Evolutionary conservation across 2,329 filamentous ascomycete genomes (phyloP).

Genomic region (Cladophialophora immunda): DNA sequence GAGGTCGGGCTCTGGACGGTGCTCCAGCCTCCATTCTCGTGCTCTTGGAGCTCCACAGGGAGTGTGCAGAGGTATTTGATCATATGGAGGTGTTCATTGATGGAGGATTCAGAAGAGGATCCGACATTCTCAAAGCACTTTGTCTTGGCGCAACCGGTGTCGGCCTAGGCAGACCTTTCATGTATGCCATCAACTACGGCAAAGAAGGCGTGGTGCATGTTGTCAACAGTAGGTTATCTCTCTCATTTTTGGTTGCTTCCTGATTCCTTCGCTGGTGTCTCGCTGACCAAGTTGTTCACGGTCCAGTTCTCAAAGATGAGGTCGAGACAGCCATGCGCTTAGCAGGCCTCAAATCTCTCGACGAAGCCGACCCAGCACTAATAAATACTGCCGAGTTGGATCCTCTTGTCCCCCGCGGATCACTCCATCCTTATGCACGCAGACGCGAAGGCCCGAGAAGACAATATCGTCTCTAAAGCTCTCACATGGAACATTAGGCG

Average conservation of each 20-base stretch:
- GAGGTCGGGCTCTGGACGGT: slow-evolving; percentile 62
- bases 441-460: slow-evolving; percentile 10
- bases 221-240: slow-evolving; percentile 51
- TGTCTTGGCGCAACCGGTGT: slow-evolving; percentile 64
- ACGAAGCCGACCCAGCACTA: slow-evolving; percentile 68
- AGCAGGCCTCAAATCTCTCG: slow-evolving; percentile 68
- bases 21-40: slow-evolving; percentile 62
- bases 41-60: slow-evolving; percentile 67
- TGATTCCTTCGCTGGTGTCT: slow-evolving; percentile 52
- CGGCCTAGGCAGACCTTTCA: slow-evolving; percentile 61
- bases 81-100: slow-evolving; percentile 63
- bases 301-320: slow-evolving; percentile 66
- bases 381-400: slow-evolving; percentile 61
- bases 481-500: no score
- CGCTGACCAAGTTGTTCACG: slow-evolving; percentile 50
- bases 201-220: slow-evolving; percentile 63
- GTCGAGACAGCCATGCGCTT: slow-evolving; percentile 72
- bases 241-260: slow-evolving; percentile 41
- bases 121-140: slow-evolving; percentile 64
- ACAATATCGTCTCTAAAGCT: slow-evolving; percentile 22
- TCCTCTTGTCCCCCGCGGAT: slow-evolving; percentile 55
- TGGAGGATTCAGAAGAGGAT: slow-evolving; percentile 62
- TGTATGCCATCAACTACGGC: slow-evolving; percentile 63
- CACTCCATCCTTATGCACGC: slow-evolving; percentile 54
- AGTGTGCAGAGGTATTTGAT: slow-evolving; percentile 52